Base-by-base conservation (phyloP, 2,329 filamentous ascomycete species). In the Fusarium illudens region DNA sequence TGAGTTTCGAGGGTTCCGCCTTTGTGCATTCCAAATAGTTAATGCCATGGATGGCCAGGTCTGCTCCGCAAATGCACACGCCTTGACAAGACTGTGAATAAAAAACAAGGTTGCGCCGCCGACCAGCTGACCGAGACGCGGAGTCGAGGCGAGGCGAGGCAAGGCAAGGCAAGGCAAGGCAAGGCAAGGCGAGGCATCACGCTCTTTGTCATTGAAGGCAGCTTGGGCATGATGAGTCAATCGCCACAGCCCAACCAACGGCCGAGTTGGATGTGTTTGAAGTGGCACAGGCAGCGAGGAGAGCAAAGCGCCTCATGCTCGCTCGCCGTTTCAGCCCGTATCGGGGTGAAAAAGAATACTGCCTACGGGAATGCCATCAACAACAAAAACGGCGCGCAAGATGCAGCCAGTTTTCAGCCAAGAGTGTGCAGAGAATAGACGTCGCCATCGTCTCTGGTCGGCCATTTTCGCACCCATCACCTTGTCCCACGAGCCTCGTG, bases 401-500 rank as follows among this genome's bases (percentile, higher is more conserved):
- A 36, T 20, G 6, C 8, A 13, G 1, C 9, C 11, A 52, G 17
- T 25, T 27, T 25, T 27, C 11, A 22, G 22, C 19, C 4, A 13
- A 36, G 13, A 27, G 15, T 25, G 32, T 36, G 22, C 32, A 19
- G 6, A 25, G 12, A 6, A 25, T 52, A 36, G 36, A n/a, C 48
- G 11, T 32, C 49, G 11, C 32, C 11, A 12, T 36, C 49, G 13
- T 52, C n/a, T 20, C 15, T 13, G 49, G 33, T 11, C 32, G 13
- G 49, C 7, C 15, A 50, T 36, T 51, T 51, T 22, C 13, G 19
- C 12, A 9, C 29, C 27, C 19, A 27, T 68, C 65, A 30, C 50
- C 49, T 15, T 22, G 60, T 68, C 61, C 25, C 32, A 68, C 53
- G 34, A 66, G 61, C 61, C 63, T 60, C 65, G 53, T 63, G 58